Evolutionary conservation across 306 rosid genomes (phyloP).

Genomic region (Cyclanthera cordifolia): DNA sequence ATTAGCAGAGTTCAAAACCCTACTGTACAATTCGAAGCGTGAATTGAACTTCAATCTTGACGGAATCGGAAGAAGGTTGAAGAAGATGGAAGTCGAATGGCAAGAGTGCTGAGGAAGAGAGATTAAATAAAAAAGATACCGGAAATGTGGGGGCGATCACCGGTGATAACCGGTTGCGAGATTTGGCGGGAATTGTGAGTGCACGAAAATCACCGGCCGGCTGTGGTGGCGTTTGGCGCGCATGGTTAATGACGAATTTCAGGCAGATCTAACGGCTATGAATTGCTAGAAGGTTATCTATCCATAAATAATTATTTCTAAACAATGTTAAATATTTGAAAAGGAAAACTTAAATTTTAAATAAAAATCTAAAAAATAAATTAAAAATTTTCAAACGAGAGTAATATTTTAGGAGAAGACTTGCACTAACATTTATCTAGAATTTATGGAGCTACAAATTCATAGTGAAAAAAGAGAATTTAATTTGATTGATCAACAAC

Average conservation of each 20-base stretch:
- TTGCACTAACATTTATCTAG: too few species aligned
- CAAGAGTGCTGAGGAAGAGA: background rate
- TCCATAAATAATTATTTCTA: too few species aligned
- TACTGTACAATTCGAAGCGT: background rate
- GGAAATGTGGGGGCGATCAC: conserved; percentile 7
- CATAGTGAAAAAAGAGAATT: too few species aligned
- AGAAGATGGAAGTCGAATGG: background rate
- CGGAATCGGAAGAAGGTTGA: background rate
- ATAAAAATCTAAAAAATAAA: too few species aligned
- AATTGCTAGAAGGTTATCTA: too few species aligned
- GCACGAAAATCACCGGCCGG: background rate
- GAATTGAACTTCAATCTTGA: background rate
- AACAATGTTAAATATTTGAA: too few species aligned
- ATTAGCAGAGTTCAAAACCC: background rate
- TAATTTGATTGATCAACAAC: too few species aligned
- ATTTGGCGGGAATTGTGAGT: conserved; percentile 23
- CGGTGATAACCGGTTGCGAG: conserved; percentile 14
- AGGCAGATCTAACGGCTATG: background rate
- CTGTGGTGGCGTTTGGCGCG: conserved; percentile 1
- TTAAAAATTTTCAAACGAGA: too few species aligned
- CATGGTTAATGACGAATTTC: conserved; percentile 1
- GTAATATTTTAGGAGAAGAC: too few species aligned
- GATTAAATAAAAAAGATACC: background rate
- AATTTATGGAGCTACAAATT: too few species aligned
- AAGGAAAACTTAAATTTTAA: too few species aligned